Evolutionary conservation across 345 rosid genomes (phyloP).

Genomic region (Arabidopsis arenosa): DNA sequence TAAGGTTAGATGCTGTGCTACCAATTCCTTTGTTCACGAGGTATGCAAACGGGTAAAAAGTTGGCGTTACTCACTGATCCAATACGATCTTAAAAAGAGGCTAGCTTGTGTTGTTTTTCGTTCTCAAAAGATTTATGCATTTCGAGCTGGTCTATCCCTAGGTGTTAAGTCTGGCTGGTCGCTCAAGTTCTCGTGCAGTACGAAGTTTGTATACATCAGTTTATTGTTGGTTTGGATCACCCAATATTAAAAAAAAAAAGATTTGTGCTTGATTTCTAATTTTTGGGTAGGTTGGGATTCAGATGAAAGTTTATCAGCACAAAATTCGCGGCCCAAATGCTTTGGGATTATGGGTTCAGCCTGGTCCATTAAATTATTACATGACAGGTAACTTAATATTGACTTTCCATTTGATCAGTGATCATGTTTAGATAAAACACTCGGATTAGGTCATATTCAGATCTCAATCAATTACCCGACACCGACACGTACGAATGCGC

Average conservation of each 20-base stretch:
- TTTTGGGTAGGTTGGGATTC: neutral
- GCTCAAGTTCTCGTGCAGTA: too few species aligned
- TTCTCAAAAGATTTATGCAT: too few species aligned
- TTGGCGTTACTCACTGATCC: neutral
- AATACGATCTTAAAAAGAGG: neutral
- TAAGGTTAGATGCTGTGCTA: neutral
- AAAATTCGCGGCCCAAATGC: neutral
- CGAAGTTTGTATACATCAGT: too few species aligned
- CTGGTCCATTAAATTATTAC: neutral
- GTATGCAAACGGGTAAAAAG: neutral
- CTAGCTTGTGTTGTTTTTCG: too few species aligned
- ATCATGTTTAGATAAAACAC: slow-evolving; percentile 31
- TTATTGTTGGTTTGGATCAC: too few species aligned
- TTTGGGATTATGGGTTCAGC: neutral
- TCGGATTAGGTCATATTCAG: neutral
- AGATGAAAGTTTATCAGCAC: neutral
- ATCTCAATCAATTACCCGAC: slow-evolving; percentile 22
- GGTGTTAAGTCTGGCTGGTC: too few species aligned
- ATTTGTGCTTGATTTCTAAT: too few species aligned
- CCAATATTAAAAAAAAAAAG: too few species aligned
- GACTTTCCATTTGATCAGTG: slow-evolving; percentile 20
- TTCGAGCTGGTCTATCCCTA: too few species aligned
- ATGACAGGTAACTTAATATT: slow-evolving; percentile 2
- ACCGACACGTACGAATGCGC: slow-evolving; percentile 25
- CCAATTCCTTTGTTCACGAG: neutral